Conservation (phyloP, 768 basidiomycete species). For the Collybia mongolica region DNA sequence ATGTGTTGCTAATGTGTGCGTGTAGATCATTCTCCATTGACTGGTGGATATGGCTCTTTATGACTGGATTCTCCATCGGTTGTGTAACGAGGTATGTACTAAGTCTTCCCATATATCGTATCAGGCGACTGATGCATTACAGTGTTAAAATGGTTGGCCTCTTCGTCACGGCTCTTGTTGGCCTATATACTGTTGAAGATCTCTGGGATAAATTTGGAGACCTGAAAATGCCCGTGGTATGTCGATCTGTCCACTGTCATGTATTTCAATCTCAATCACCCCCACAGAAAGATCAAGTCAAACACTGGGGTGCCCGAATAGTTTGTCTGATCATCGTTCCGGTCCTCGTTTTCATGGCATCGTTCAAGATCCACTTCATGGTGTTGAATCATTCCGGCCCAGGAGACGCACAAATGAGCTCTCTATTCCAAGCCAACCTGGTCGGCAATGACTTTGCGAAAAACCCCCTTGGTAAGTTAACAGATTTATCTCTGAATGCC, state of each 20-base stretch:
- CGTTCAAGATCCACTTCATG: constrained; percentile 96
- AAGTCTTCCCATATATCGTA: not conserved
- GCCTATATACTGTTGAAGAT: constrained; percentile 95
- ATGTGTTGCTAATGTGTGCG: constrained; percentile 5
- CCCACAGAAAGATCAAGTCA: constrained; percentile 75
- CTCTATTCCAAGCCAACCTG: constrained; percentile 95
- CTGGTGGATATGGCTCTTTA: constrained; percentile 96
- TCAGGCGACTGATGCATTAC: constrained; percentile 3
- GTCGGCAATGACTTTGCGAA: constrained; percentile 90
- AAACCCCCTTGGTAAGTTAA: constrained; percentile 76
- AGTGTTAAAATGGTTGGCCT: constrained; percentile 97
- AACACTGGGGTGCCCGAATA: constrained; percentile 89
- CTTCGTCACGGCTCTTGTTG: constrained; percentile 93
- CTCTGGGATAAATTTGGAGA: constrained; percentile 99
- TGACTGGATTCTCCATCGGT: constrained; percentile 94
- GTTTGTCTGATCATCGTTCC: constrained; percentile 87
- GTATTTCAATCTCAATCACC: not conserved
- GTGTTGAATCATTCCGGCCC: constrained; percentile 93
- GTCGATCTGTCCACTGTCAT: constrained; percentile 23
- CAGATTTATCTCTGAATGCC: constrained; percentile 1
- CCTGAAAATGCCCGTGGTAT: constrained; percentile 83
- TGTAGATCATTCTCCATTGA: constrained; percentile 87
- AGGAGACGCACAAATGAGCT: constrained; percentile 98
- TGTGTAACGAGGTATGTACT: constrained; percentile 78
- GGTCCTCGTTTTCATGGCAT: constrained; percentile 87